These are phyloP conservation scores for Mortierella antarctica DNA, from an alignment of 192 early-diverging fungal genomes.

Conservation along the genomic window DNA sequence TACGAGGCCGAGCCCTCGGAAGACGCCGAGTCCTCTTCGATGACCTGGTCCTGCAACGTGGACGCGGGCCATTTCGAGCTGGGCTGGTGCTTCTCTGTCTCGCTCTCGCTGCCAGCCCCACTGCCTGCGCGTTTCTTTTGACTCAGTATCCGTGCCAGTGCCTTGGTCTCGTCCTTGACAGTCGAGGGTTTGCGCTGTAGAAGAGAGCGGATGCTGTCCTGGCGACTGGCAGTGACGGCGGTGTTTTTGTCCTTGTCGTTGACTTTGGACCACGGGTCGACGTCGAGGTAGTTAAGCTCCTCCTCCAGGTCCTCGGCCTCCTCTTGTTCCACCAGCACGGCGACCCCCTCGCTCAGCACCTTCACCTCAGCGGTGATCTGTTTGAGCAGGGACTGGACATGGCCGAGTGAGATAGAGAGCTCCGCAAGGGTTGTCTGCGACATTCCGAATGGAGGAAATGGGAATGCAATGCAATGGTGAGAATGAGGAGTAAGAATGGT, in stretches of 20 bases:
- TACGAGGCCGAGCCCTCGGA: constrained; percentile 35
- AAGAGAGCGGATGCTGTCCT: constrained; percentile 44
- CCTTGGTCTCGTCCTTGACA: constrained; percentile 53
- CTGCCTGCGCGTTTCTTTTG: constrained; percentile 12
- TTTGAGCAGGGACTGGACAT: constrained; percentile 43
- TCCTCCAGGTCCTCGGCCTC: constrained; percentile 36
- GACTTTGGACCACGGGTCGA: constrained; percentile 53
- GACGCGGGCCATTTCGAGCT: constrained; percentile 15
- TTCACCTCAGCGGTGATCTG: constrained; percentile 49
- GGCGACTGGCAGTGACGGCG: constrained; percentile 1
- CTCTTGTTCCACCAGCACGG: constrained; percentile 28
- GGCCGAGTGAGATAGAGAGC: constrained; percentile 32
- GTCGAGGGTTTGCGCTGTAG: constrained; percentile 49
- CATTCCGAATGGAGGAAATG: constrained; percentile 1
- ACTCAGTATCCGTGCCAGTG: constrained; percentile 44
- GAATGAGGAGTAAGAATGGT: neutral
- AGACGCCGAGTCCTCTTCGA: constrained; percentile 39
- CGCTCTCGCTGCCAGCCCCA: constrained; percentile 17
- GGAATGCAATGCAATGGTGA: neutral
- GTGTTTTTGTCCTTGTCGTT: constrained; percentile 40
- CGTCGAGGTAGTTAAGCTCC: constrained; percentile 46
- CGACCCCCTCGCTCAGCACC: constrained; percentile 39
- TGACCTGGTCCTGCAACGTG: constrained; percentile 35
- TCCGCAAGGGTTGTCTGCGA: constrained; percentile 34
- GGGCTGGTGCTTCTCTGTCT: constrained; percentile 19